Conservation (phyloP, 345 rosid species). For the Jatropha curcas region DNA sequence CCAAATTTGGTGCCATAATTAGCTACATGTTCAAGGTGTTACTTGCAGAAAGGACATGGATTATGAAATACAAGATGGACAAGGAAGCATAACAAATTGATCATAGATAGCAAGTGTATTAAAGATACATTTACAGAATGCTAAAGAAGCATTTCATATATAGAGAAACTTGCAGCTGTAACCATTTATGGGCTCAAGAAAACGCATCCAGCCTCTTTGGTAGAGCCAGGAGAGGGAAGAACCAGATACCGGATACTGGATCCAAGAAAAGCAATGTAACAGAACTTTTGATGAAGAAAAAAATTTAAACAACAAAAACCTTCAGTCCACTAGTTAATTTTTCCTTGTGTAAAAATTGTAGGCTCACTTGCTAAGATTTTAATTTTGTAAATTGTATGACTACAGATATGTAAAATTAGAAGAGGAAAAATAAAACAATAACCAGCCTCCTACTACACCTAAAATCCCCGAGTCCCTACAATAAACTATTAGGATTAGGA, state of each 20-base stretch:
- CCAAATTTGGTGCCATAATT: conserved; percentile 13
- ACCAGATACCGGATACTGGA: background rate
- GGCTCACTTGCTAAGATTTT: background rate
- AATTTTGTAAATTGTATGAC: background rate
- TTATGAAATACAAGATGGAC: background rate
- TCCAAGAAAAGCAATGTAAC: background rate
- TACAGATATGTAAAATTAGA: background rate
- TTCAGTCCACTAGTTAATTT: background rate
- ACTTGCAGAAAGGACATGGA: background rate
- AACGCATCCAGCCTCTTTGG: background rate
- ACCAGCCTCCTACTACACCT: background rate
- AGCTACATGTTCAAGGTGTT: conserved; percentile 10
- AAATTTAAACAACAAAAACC: background rate
- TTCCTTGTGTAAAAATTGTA: background rate
- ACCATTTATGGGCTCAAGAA: background rate
- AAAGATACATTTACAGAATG: background rate
- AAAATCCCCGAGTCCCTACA: background rate
- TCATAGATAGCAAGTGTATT: background rate
- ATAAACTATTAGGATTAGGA: background rate
- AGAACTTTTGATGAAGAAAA: background rate
- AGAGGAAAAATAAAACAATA: background rate
- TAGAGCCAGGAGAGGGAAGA: too few relatives aligned
- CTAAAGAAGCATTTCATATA: background rate
- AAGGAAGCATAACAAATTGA: background rate
- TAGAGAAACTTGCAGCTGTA: background rate